These are phyloP conservation scores for Xerocomus amazonicus DNA, from an alignment of 1,284 basidiomycete genomes.

Conservation along the genomic window DNA sequence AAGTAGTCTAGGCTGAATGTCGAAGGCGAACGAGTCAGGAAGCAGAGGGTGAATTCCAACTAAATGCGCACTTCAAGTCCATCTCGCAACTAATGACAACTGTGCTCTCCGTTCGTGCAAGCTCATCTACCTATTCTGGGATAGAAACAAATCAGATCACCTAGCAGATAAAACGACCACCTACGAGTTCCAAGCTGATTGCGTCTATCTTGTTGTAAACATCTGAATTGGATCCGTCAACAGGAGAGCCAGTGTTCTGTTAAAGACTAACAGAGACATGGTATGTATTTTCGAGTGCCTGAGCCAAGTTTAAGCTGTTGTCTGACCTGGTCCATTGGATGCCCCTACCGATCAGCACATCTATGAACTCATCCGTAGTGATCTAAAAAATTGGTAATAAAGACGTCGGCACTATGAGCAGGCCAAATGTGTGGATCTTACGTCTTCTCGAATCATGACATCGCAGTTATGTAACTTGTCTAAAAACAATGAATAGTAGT, in stretches of 20 bases:
- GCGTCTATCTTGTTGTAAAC: constrained; percentile 96
- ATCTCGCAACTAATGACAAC: constrained; percentile 95
- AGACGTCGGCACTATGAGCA: background rate
- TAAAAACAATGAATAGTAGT: constrained; percentile 27
- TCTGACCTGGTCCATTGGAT: background rate
- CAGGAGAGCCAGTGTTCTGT: background rate
- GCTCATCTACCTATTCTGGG: constrained; percentile 58
- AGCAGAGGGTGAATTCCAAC: background rate
- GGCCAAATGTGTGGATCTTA: constrained; percentile 39
- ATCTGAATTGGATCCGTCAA: constrained; percentile 40
- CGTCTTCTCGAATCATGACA: constrained; percentile 95
- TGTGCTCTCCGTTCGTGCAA: constrained; percentile 84
- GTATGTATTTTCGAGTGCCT: constrained; percentile 93
- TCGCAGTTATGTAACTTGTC: constrained; percentile 92
- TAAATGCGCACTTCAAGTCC: constrained; percentile 67
- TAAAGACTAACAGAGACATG: constrained; percentile 70
- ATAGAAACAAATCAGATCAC: background rate
- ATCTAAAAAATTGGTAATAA: constrained; percentile 50
- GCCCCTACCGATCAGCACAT: constrained; percentile 80
- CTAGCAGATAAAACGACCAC: constrained; percentile 1
- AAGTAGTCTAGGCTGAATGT: constrained; percentile 75
- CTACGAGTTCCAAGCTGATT: constrained; percentile 80
- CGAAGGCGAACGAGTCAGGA: background rate
- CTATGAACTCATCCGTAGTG: constrained; percentile 95
- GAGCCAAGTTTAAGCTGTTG: constrained; percentile 6